phyloP scores from a whole-genome alignment of 2,329 filamentous ascomycete species.

The Corynespora cassiicola region DNA sequence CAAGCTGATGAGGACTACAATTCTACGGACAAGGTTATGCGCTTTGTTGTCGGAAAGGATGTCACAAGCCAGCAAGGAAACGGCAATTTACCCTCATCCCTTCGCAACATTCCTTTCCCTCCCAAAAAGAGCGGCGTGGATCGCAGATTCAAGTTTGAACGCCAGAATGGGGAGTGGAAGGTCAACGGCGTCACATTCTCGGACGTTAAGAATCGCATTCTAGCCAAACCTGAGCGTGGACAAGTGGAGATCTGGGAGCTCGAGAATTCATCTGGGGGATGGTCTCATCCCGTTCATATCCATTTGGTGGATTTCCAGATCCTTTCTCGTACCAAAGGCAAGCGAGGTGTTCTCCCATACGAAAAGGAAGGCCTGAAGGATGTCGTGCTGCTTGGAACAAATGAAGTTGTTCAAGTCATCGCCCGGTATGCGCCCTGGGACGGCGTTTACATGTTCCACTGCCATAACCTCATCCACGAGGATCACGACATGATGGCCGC shows the following conservation, averaged over 20 bases:
- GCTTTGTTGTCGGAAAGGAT: slow-evolving; percentile 54
- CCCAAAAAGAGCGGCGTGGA: slow-evolving; percentile 36
- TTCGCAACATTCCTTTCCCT: slow-evolving; percentile 42
- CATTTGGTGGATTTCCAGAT: slow-evolving; percentile 66
- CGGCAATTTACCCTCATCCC: slow-evolving; percentile 32
- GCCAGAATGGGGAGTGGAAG: slow-evolving; percentile 34
- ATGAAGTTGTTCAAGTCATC: slow-evolving; percentile 46
- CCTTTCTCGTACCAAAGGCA: slow-evolving; percentile 54
- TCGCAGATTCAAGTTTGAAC: slow-evolving; percentile 40
- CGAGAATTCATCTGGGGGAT: slow-evolving; percentile 56
- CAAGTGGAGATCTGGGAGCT: slow-evolving; percentile 36
- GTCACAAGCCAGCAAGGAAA: slow-evolving; percentile 26
- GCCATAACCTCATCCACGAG: slow-evolving; percentile 52
- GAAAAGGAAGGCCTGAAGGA: slow-evolving; percentile 63
- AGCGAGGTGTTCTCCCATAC: slow-evolving; percentile 53
- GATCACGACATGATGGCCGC: slow-evolving; percentile 51
- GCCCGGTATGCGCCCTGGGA: slow-evolving; percentile 39
- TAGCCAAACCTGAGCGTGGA: slow-evolving; percentile 36
- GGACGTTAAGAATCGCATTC: slow-evolving; percentile 29
- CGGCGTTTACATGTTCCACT: slow-evolving; percentile 57
- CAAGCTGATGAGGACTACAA: slow-evolving; percentile 59
- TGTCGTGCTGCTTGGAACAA: slow-evolving; percentile 59
- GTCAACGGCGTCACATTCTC: slow-evolving; percentile 34
- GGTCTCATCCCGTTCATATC: slow-evolving; percentile 61
- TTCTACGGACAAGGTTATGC: slow-evolving; percentile 51